These are phyloP conservation scores for Aspergillus versicolor DNA, from an alignment of 2,329 filamentous ascomycete genomes.

Conservation along the genomic window DNA sequence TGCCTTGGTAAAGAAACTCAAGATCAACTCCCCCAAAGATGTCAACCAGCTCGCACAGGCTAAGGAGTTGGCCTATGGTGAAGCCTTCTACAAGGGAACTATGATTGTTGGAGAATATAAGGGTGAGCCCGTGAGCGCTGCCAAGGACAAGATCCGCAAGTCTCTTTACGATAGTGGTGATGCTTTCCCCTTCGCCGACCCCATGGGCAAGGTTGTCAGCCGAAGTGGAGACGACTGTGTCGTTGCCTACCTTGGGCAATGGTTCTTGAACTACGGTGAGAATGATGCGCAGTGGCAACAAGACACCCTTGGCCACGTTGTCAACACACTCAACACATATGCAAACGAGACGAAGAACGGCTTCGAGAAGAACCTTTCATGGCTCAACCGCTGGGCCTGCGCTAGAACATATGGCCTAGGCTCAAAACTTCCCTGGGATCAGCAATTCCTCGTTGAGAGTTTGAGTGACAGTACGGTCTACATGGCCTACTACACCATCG, in stretches of 20 bases:
- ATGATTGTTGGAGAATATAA: constrained; percentile 87
- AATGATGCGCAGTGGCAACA: constrained; percentile 76
- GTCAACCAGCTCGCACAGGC: constrained; percentile 85
- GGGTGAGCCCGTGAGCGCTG: constrained; percentile 80
- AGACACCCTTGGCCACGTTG: constrained; percentile 69
- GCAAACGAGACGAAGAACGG: constrained; percentile 72
- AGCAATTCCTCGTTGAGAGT: constrained; percentile 85
- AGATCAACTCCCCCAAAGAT: constrained; percentile 97
- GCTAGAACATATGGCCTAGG: constrained; percentile 88
- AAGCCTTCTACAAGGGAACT: constrained; percentile 92
- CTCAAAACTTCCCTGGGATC: constrained; percentile 92
- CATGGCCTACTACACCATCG: constrained; percentile 62
- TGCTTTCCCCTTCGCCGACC: constrained; percentile 91
- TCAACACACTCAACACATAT: constrained; percentile 75
- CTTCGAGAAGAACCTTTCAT: constrained; percentile 82
- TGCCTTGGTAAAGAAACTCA: constrained; percentile 82
- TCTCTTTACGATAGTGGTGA: constrained; percentile 72
- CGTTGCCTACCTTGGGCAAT: constrained; percentile 90
- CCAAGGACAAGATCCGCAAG: constrained; percentile 80
- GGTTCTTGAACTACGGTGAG: constrained; percentile 96
- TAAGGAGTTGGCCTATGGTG: constrained; percentile 95
- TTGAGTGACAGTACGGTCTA: constrained; percentile 92
- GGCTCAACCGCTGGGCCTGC: constrained; percentile 96
- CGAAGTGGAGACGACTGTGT: constrained; percentile 91
- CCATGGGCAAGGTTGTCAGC: constrained; percentile 83